A percentile compares a stretch with the other conserved stretches of the same genome.
phyloP scores from a whole-genome alignment of 768 basidiomycete species.

The Hygrophorus pudorinus region DNA sequence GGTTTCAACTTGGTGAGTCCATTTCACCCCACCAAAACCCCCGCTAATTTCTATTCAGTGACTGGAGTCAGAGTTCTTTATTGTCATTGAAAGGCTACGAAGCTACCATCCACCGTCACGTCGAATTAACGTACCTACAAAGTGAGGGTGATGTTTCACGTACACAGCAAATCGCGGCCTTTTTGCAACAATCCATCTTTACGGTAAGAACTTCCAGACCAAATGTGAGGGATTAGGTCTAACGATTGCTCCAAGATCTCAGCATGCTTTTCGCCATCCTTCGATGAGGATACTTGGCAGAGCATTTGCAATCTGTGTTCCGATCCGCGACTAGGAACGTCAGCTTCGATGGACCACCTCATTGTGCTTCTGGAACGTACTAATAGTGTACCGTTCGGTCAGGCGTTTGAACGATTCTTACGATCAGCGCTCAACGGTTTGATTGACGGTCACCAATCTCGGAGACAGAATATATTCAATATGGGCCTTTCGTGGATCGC shows the following conservation, averaged over 20 bases:
- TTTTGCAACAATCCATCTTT: constrained; percentile 31
- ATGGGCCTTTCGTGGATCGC: constrained; percentile 45
- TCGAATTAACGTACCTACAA: constrained; percentile 27
- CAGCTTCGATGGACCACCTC: constrained; percentile 15
- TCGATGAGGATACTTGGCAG: constrained; percentile 18
- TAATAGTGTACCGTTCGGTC: constrained; percentile 23
- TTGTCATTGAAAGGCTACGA: constrained; percentile 29
- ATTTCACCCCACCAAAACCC: constrained; percentile 1
- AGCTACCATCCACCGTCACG: constrained; percentile 26
- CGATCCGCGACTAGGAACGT: constrained; percentile 9
- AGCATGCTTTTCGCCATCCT: constrained; percentile 33
- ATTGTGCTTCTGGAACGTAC: constrained; percentile 23
- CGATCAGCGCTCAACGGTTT: constrained; percentile 16
- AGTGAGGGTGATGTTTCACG: constrained; percentile 29
- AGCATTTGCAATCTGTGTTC: constrained; percentile 11
- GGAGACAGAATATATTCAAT: constrained; percentile 9
- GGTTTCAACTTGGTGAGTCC: constrained; percentile 31
- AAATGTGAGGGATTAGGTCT: neutral
- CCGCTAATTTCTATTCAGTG: constrained; percentile 22
- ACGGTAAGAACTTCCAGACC: constrained; percentile 24
- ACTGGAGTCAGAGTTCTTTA: constrained; percentile 30
- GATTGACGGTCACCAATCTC: neutral
- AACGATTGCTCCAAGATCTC: constrained; percentile 25
- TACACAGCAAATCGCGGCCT: constrained; percentile 28
- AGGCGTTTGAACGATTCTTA: constrained; percentile 23